Base-by-base conservation (phyloP, 164 flowering plant genomes). In the Malania oleifera region DNA sequence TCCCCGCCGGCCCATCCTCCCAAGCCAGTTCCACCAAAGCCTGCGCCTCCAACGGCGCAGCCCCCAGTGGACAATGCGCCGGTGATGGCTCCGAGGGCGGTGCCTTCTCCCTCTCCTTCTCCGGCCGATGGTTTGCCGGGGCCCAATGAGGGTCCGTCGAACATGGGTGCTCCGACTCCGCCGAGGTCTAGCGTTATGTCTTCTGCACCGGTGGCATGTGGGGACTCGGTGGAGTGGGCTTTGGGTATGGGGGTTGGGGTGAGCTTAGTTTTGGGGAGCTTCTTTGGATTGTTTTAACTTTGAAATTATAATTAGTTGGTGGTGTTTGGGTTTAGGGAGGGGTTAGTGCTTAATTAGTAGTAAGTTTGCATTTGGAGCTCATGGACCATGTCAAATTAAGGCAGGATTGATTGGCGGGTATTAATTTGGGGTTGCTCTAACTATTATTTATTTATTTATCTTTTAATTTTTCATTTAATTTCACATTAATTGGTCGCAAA, bases 261-360 rank as follows among this genome's bases (percentile, higher is more conserved):
- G 15, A 48, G 44, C 34, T 19, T 55, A n/a, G 26, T 60, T 27
- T 47, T 66, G 31, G 64, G 65, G 25, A 24, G 46, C 53, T 58
- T 65, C 23, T 28, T 58, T 44, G 45, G 57, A 18, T 25, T 37
- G 15, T 25, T 24, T 49, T 24, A 22, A 38, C 15, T 7, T 38
- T 38, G 15, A 38, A n/a, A n/a, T n/a, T n/a, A n/a, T n/a, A n/a
- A n/a, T n/a, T n/a, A n/a, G n/a, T n/a, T n/a, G n/a, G n/a, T n/a
- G n/a, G n/a, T n/a, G n/a, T n/a, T n/a, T n/a, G n/a, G n/a, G n/a
- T n/a, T n/a, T n/a, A n/a, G n/a, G n/a, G n/a, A n/a, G n/a, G n/a
- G n/a, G n/a, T n/a, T n/a, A n/a, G n/a, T n/a, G n/a, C n/a, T n/a
- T n/a, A n/a, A n/a, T n/a, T n/a, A n/a, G n/a, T n/a, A n/a, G n/a